phyloP scores from a whole-genome alignment of 176 grass and related monocot species.

The Oryza coarctata region DNA sequence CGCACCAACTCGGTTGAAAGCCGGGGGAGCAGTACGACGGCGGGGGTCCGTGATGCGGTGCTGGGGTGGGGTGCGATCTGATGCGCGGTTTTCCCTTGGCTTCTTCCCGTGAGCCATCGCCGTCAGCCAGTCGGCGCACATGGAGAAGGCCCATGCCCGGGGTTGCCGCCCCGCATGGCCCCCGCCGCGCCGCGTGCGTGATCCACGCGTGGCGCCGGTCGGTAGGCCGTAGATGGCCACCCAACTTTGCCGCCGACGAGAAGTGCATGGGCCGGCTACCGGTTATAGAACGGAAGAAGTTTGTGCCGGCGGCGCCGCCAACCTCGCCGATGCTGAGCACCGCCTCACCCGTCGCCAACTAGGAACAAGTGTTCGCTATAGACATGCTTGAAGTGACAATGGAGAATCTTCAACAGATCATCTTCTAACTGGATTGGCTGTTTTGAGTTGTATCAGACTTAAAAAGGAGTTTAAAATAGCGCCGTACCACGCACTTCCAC shows the following conservation, averaged over 20 bases:
- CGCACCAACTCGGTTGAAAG: not conserved
- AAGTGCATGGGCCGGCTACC: no score
- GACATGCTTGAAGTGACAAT: not conserved
- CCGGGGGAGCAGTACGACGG: not conserved
- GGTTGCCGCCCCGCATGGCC: no score
- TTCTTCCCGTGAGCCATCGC: not conserved
- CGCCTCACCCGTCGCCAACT: no score
- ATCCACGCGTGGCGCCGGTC: not conserved
- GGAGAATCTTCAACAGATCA: not conserved
- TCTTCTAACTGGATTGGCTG: not conserved
- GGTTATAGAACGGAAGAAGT: not conserved
- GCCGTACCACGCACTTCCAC: not conserved
- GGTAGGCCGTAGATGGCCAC: no score
- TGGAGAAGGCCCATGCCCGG: not conserved
- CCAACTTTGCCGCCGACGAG: no score
- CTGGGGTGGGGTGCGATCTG: not conserved
- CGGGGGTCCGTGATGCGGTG: not conserved
- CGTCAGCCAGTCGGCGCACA: not conserved
- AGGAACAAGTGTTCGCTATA: no score
- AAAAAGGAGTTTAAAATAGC: no score
- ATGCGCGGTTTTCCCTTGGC: not conserved
- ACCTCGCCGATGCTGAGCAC: not conserved
- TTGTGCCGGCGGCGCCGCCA: not conserved
- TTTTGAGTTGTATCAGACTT: not conserved
- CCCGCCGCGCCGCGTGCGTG: not conserved